Base-by-base conservation (phyloP, 768 basidiomycete species). In the Phlebiopsis gigantea region DNA sequence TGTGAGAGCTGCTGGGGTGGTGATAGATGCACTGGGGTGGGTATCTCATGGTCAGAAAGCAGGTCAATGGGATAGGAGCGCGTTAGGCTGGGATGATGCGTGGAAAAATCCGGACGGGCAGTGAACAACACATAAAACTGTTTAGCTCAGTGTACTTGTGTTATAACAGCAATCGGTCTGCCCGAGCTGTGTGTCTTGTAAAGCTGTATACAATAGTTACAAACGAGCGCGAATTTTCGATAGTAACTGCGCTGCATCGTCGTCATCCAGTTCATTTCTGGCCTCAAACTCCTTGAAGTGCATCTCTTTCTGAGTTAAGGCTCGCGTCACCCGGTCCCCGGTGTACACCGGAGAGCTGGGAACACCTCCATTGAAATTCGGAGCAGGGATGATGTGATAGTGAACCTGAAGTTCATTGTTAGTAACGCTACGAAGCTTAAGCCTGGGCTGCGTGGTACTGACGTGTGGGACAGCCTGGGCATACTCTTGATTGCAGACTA, bases 381-480 rank as follows among this genome's bases (percentile, higher is more conserved):
- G 88, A 1, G 88, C 87, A 1, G 87, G 88, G 54, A 90, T 83
- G 50, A 90, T 77, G 67, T 90, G 88, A 65, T 84, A 88, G 66
- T 88, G 88, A 28, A 88, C 87, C 86, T 88, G 56, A 6, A 24
- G 44, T 5, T 21, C 39, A 50, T 43, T 39, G 21, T 47, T 30
- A 45, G n/a, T n/a, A n/a, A n/a, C n/a, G n/a, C n/a, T n/a, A n/a
- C n/a, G n/a, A n/a, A n/a, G n/a, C n/a, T n/a, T n/a, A n/a, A n/a
- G 8, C 2, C 34, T 10, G 17, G 54, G 45, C 4, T 43, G 7
- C 14, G n/a, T 43, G n/a, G 9, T 2, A 41, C 81, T 57, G 59
- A 87, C 87, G 72, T 90, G 88, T n/a, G 82, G 83, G 6, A 90
- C 85, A 4, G 84, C 85, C 65, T 90, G 88, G 0, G 88, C 88